Base-by-base conservation (phyloP, 768 basidiomycete species). In the Mycena pura region DNA sequence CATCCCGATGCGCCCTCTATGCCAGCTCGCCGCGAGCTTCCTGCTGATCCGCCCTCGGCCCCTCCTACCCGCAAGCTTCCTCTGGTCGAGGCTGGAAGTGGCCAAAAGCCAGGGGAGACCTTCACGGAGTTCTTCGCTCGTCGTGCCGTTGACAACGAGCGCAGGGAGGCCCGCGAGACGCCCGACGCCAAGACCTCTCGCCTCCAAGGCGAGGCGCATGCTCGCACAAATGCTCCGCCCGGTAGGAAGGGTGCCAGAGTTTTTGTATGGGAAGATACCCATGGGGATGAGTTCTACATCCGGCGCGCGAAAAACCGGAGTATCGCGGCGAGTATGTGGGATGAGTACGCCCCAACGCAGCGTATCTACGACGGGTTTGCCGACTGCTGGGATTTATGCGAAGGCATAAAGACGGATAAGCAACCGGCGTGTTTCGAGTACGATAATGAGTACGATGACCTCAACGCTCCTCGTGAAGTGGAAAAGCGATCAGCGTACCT, bases 251-350 rank as follows among this genome's bases (percentile, higher is more conserved):
- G 46, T 3, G 32, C 53, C 2, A 8, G 14, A 11, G 60, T 62
- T 5, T 62, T 54, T 17, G 8, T 62, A 1, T 62, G 60, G 60
- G 60, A 62, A n/a, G 36, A 48, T 10, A 54, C 49, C 22, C n/a
- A n/a, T n/a, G 22, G 14, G 8, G 41, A 19, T 8, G 38, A 39
- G n/a, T 62, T 57, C 21, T 45, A 34, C 19, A 22, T 62, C 9
- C 53, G 61, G 5, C 7, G 43, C 13, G 2, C 31, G 1, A 13
- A 49, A 21, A 41, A 31, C 22, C 61, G 61, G 4, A 31, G 0
- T 8, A 1, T 2, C 3, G 55, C 48, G 2, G 27, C 22, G 1
- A 47, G 41, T 13, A 15, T 6, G 3, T 62, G 61, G 61, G 53
- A 62, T 15, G 21, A 50, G 1, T 57, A 36, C 24, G 39, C 41